Base-by-base conservation (phyloP, 2,329 filamentous ascomycete genomes). In the Chaetomium strumarium region DNA sequence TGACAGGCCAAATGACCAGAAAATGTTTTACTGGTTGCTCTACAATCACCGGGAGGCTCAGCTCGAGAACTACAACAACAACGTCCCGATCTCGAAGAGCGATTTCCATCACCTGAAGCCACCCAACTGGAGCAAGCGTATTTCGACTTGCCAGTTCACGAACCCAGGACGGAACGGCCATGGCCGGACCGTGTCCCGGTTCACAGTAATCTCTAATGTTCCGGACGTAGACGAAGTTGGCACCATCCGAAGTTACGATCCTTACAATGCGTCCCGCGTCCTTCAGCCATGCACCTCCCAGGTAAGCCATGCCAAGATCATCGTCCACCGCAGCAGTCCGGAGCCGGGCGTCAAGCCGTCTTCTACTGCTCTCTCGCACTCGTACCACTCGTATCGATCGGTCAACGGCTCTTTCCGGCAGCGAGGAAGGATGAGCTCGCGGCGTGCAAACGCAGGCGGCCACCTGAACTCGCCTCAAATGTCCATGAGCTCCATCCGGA, bases 21-120 rank as follows among this genome's bases (percentile, higher is more conserved):
- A 96, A 65, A 79, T 92, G 60, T 96, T 97, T 68, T 99, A 97
- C 68, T 86, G 84, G 69, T 79, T 95, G 17, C 78, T 99, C 8
- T 72, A 86, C 58, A 86, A 85, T 67, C 95, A 96, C 67, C 81
- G 88, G 41, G 84, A 95, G 58, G 84, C 89, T 57, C 85, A 93
- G 60, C 70, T 95, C 1, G 91, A 97, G 66, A 88, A 96, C 64
- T 97, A 93, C 64, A 86, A 86, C 54, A 83, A 84, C 30, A 80
- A 87, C 19, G 73, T 96, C 51, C 81, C 81, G n/a, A 87, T 93
- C 65, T 96, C 92, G 1, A 80, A 85, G 51, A 96, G 90, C 68
- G 92, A 97, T 64, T 93, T 95, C 62, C 92, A 96, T 63, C 90
- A 95, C 63, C 79, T 88, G 36, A 77, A 76, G 51, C 80, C 81